A percentile compares a stretch with the other conserved stretches of the same genome.
Evolutionary conservation across 2,329 filamentous ascomycete genomes (phyloP).

Genomic region (Hyphodiscus sp.): DNA sequence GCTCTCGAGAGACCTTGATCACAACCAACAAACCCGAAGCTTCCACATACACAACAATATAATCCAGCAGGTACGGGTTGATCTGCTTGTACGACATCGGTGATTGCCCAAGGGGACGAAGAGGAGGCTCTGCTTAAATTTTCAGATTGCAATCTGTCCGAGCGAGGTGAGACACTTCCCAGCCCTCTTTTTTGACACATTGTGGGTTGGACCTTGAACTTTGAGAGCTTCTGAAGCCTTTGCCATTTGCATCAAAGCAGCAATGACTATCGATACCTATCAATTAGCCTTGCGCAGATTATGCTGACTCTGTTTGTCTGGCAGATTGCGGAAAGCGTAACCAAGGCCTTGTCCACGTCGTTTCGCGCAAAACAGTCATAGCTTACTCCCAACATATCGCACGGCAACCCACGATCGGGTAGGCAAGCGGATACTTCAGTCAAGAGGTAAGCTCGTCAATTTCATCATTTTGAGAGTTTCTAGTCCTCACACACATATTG

Average conservation of each 20-base stretch:
- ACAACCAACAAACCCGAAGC: conserved; percentile 1
- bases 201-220: conserved; percentile 17
- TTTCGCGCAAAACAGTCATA: conserved; percentile 14
- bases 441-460: conserved; percentile 10
- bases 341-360: conserved; percentile 6
- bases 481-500: background rate
- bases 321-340: conserved; percentile 17
- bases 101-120: conserved; percentile 7
- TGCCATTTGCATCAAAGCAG: conserved; percentile 6
- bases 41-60: conserved; percentile 1
- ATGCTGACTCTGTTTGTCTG: conserved; percentile 15
- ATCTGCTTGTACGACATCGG: conserved; percentile 7
- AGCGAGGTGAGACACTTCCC: conserved; percentile 25
- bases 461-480: background rate
- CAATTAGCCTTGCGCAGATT: conserved; percentile 12
- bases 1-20: background rate
- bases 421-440: conserved; percentile 11
- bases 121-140: conserved; percentile 10
- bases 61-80: conserved; percentile 9
- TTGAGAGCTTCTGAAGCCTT: conserved; percentile 8
- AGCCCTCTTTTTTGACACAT: conserved; percentile 20
- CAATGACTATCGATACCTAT: background rate
- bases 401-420: conserved; percentile 13
- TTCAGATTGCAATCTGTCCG: conserved; percentile 10
- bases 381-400: conserved; percentile 11